phyloP scores from a whole-genome alignment of 768 basidiomycete species.

The Leccinellum luteum region DNA sequence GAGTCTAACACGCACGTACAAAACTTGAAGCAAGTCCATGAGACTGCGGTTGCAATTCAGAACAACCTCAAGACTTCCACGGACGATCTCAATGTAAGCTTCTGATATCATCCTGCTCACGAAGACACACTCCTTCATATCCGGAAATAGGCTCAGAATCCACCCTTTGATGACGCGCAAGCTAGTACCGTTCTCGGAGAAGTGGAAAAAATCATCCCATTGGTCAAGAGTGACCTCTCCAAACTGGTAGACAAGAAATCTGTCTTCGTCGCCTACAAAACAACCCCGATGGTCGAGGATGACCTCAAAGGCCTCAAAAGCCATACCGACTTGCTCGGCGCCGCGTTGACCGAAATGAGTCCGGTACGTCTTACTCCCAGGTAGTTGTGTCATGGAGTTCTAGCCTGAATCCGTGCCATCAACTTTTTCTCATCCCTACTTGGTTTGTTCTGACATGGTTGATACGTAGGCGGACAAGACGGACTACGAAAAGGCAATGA shows the following conservation, averaged over 20 bases:
- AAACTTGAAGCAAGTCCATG: not conserved
- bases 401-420: not conserved
- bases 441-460: not conserved
- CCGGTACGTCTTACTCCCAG: slow-evolving; percentile 5
- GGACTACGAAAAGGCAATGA: not conserved
- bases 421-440: not conserved
- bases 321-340: not conserved
- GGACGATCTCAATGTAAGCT: not conserved
- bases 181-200: rapidly evolving
- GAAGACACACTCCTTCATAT: no score
- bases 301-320: not conserved
- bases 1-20: not conserved
- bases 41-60: rapidly evolving
- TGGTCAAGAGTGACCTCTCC: not conserved
- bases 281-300: rapidly evolving
- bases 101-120: not conserved
- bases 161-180: not conserved
- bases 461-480: not conserved
- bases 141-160: not conserved
- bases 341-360: not conserved
- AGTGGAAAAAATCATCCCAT: rapidly evolving
- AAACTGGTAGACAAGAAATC: not conserved
- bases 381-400: not conserved
- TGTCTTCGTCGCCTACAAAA: rapidly evolving
- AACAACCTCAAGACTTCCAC: rapidly evolving